Evolutionary conservation across 352 stramenopile genomes (phyloP).

Genomic region (Globisporangium camurandrum): DNA sequence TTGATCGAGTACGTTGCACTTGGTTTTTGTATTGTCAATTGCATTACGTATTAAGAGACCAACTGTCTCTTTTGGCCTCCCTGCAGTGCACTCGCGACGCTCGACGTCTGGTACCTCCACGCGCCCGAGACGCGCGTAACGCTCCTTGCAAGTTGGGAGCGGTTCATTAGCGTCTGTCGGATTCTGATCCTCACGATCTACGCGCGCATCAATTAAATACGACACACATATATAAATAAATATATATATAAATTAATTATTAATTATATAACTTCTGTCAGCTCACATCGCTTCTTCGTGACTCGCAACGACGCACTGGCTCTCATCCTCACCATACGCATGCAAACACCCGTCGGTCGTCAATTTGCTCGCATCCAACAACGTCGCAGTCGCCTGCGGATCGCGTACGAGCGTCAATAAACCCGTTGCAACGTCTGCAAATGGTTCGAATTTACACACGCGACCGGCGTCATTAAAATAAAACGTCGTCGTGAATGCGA

Average conservation of each 20-base stretch:
- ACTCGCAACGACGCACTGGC: not conserved
- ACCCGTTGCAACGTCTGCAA: constrained; percentile 36
- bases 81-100: constrained; percentile 31
- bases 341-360: constrained; percentile 44
- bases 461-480: constrained; percentile 42
- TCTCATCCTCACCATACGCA: constrained; percentile 26
- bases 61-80: not conserved
- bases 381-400: constrained; percentile 44
- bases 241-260: no score
- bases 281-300: not conserved
- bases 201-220: constrained; percentile 22
- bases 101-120: constrained; percentile 74
- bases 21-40: not conserved
- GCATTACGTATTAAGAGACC: not conserved
- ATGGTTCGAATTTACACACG: constrained; percentile 44
- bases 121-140: constrained; percentile 42
- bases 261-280: not conserved
- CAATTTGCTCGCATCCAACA: constrained; percentile 42
- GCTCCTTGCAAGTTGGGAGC: constrained; percentile 62
- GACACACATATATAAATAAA: no score
- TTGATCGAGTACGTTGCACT: constrained; percentile 42
- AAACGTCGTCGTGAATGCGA: constrained; percentile 46
- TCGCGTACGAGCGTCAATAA: constrained; percentile 48
- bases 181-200: constrained; percentile 44
- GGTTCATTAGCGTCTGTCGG: constrained; percentile 60